Base-by-base conservation (phyloP, 1,284 basidiomycete species). In the Sporisorium reilianum region DNA sequence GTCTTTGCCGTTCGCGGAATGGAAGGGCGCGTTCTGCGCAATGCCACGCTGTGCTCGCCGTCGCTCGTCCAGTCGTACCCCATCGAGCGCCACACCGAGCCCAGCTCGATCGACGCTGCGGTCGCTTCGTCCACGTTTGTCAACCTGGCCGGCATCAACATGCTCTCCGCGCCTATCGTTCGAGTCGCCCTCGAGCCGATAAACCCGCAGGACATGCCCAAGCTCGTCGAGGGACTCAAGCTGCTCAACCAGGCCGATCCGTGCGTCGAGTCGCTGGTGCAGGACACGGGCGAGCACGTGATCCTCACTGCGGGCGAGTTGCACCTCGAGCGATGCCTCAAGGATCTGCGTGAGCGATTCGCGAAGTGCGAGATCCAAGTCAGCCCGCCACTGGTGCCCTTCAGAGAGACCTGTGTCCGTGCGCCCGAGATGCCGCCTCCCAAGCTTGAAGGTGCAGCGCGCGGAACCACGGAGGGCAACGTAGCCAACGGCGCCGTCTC, bases 271-370 rank as follows among this genome's bases (percentile, higher is more conserved):
- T 95, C 93, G 0, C 92, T 97, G 83, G 93, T 98, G 70, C 96
- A 99, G 85, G 91, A 94, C 80, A 97, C 95, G 0, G 97, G 97
- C 42, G 97, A 99, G 86, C 93, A 97, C 85, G 97, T 99, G 59
- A 97, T 99, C 76, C 86, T 98, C 68, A 93, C 94, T 8, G 97
- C 97, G 0, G 97, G 97, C 58, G 97, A 99, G 84, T 86, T 99
- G 60, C 97, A 99, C 85, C 87, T 99, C 23, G 96, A 99, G 93
- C 90, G 97, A 75, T 99, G 97, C 82, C 86, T 99, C 54, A 95
- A 94, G 85, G 97, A 99, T 85, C 87, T 99, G 20, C 89, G 93
- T 23, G 97, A 99, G 85, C 89, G 96, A 23, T 99, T 99, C 84
- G 96, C 97, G 0, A 90, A 91, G 67, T 91, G 97, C 55, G 92